phyloP scores from a whole-genome alignment of 768 basidiomycete species.

The Lactarius indigo region DNA sequence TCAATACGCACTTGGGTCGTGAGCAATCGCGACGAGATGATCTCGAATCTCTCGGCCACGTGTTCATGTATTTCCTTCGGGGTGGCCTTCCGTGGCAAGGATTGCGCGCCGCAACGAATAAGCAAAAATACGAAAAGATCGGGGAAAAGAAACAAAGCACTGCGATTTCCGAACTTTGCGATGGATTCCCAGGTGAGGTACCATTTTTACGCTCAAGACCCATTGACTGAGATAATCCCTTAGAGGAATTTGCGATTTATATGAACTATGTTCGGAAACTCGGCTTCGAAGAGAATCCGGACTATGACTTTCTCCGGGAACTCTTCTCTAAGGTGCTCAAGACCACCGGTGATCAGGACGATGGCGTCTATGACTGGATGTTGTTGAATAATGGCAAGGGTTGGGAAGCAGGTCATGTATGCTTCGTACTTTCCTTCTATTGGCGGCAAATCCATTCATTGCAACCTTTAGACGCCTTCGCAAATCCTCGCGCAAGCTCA shows the following conservation, averaged over 20 bases:
- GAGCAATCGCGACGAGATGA: slow-evolving; percentile 95
- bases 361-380: slow-evolving; percentile 97
- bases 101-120: slow-evolving; percentile 95
- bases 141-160: slow-evolving; percentile 99
- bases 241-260: slow-evolving; percentile 98
- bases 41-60: slow-evolving; percentile 94
- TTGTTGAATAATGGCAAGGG: slow-evolving; percentile 89
- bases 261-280: slow-evolving; percentile 99
- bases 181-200: slow-evolving; percentile 87
- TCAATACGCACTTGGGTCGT: slow-evolving; percentile 97
- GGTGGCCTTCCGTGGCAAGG: slow-evolving; percentile 99
- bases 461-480: slow-evolving; percentile 38
- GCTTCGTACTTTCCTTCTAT: slow-evolving; percentile 32
- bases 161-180: slow-evolving; percentile 86
- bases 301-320: slow-evolving; percentile 97
- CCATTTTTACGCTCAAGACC: not conserved
- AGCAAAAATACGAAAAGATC: slow-evolving; percentile 99
- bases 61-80: slow-evolving; percentile 98
- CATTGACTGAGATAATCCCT: slow-evolving; percentile 7
- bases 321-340: slow-evolving; percentile 90
- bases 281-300: slow-evolving; percentile 95
- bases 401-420: slow-evolving; percentile 85
- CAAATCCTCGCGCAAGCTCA: slow-evolving; percentile 49
- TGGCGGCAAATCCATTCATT: not conserved
- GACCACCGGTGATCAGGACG: slow-evolving; percentile 82